Evolutionary conservation across 129 eudicot genomes (phyloP), one percentile per base, ranked within the genome.

Genomic region (Pulicaria dysenterica): DNA sequence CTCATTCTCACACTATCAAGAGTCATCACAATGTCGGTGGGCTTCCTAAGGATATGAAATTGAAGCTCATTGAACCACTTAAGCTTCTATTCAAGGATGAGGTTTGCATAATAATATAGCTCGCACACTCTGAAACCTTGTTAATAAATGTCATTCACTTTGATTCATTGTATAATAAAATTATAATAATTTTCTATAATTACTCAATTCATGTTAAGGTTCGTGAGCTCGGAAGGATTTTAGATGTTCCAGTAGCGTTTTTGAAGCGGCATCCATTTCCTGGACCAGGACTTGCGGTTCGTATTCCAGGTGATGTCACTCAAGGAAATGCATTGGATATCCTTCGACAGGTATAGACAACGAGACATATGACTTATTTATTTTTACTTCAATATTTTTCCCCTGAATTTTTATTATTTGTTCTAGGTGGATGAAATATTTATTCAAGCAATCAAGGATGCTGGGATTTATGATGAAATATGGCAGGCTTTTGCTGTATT

Each of bases 401-500:
- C 14, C 46, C 46, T 14, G 36, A 55, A 39, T 42, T 8, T 8
- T 14, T 65, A 38, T 7, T 6, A 15, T 37, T n/a, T 73, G 17
- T 45, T 36, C 4, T 72, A 90, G 94, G 99, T 85, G 58, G 99
- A 94, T 73, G 97, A 94, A 80, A 90, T 94, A 49, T 94, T 84
- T 50, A 94, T 94, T 62, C 91, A 94, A 76, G 80, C 99, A 15
- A 94, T 94, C 7, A 90, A 77, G 73, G 93, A 94, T 72, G 96
- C 87, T 76, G 96, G 97, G 81, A 83, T 94, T 38, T 94, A 94
- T 66, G 99, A 94, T 78, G 67, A 77, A 7, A 94, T 94, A 67
- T 94, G 99, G 99, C 99, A 94, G 84, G 99, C 97, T 60, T 90
- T 90, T 81, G 99, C 96, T 56, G 97, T 94, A 10, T 86, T 90